Evolutionary conservation across 352 stramenopile species (phyloP).

Genomic region (Hyaloperonospora arabidopsidis): DNA sequence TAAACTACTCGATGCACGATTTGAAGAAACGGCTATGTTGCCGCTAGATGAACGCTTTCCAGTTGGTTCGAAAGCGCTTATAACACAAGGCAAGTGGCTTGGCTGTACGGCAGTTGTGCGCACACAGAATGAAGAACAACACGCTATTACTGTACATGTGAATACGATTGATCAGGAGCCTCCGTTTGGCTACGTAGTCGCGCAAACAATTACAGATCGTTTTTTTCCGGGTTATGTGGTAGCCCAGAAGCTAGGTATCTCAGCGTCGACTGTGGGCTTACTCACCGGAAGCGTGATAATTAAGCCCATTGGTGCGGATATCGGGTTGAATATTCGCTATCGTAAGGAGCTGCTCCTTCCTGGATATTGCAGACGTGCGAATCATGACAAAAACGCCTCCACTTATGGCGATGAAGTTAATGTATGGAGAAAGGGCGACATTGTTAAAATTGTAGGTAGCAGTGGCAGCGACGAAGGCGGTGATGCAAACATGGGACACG

Average conservation of each 20-base stretch:
- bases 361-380: conserved; percentile 86
- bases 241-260: conserved; percentile 88
- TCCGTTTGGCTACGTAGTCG: conserved; percentile 95
- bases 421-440: conserved; percentile 88
- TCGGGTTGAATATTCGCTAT: conserved; percentile 76
- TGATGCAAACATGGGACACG: conserved; percentile 1
- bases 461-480: conserved; percentile 24
- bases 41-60: conserved; percentile 89
- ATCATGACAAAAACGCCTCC: conserved; percentile 16
- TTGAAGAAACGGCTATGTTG: conserved; percentile 80
- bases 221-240: conserved; percentile 69
- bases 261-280: conserved; percentile 86
- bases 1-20: conserved; percentile 91
- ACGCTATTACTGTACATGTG: conserved; percentile 85
- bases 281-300: conserved; percentile 92
- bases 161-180: conserved; percentile 90
- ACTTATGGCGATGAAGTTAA: conserved; percentile 26
- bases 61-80: conserved; percentile 75
- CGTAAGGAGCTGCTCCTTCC: conserved; percentile 85
- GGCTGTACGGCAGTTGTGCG: conserved; percentile 83
- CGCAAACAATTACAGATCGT: conserved; percentile 87
- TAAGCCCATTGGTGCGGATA: conserved; percentile 88
- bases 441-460: conserved; percentile 89
- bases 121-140: conserved; percentile 45
- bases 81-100: conserved; percentile 86